Percentiles rank a stretch among this genome's conserved stretches.
Conservation (phyloP, 257 asterid species). For the Fraxinus pennsylvanica region DNA sequence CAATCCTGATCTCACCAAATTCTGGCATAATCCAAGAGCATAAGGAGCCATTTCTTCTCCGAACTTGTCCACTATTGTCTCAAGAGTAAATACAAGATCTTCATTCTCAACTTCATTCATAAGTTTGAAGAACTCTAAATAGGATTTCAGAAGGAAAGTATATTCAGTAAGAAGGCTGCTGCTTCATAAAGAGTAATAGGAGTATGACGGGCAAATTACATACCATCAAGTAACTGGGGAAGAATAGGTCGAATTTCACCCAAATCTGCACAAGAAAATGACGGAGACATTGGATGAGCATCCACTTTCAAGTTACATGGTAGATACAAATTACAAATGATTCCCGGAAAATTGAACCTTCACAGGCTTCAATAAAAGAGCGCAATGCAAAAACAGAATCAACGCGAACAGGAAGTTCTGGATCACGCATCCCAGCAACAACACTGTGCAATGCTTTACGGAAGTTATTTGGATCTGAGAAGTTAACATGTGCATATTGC, state of each 20-base stretch:
- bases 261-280: conserved; percentile 55
- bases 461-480: conserved; percentile 80
- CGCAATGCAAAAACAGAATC: conserved; percentile 96
- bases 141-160: conserved; percentile 10
- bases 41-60: conserved; percentile 99
- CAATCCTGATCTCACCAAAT: conserved; percentile 57
- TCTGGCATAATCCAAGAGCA: conserved; percentile 96
- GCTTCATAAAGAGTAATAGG: neutral
- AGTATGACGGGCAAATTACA: conserved; percentile 11
- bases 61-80: conserved; percentile 96
- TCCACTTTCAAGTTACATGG: conserved; percentile 10
- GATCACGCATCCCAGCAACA: conserved; percentile 97
- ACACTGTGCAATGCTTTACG: conserved; percentile 79
- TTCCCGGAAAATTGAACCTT: conserved; percentile 39
- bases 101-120: conserved; percentile 97
- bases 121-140: conserved; percentile 81
- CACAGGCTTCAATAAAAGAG: conserved; percentile 91
- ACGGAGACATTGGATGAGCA: conserved; percentile 13
- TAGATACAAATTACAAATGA: neutral
- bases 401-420: conserved; percentile 95
- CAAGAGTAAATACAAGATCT: conserved; percentile 96
- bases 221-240: conserved; percentile 95
- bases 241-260: conserved; percentile 86
- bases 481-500: conserved; percentile 84
- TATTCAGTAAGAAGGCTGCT: conserved; percentile 10